Percentiles rank a stretch among this genome's conserved stretches.
Evolutionary conservation across 2,329 filamentous ascomycete genomes (phyloP).

Genomic region (Paradendryphiella salina): DNA sequence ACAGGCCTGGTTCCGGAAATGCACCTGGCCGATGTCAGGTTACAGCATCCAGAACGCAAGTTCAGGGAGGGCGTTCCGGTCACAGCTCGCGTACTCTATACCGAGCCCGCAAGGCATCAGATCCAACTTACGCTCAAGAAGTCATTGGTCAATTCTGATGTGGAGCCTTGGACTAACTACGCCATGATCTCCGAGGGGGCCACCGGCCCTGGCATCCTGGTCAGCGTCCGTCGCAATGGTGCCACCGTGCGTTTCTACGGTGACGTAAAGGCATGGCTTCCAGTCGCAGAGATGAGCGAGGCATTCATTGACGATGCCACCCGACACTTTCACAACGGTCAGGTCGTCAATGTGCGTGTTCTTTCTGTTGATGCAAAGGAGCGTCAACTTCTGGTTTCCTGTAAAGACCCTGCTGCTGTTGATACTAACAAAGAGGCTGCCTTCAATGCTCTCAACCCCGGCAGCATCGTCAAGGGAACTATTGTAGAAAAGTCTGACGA

Average conservation of each 20-base stretch:
- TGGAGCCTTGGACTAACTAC: slow-evolving; percentile 75
- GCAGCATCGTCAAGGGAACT: slow-evolving; percentile 74
- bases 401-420: slow-evolving; percentile 83
- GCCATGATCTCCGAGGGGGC: slow-evolving; percentile 72
- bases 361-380: slow-evolving; percentile 74
- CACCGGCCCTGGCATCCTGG: slow-evolving; percentile 82
- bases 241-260: slow-evolving; percentile 94
- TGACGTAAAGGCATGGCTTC: slow-evolving; percentile 79
- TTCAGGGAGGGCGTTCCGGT: slow-evolving; percentile 85
- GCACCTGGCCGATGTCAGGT: slow-evolving; percentile 82
- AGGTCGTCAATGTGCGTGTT: slow-evolving; percentile 90
- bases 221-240: slow-evolving; percentile 76
- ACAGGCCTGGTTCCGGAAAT: slow-evolving; percentile 84
- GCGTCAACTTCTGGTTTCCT: slow-evolving; percentile 80
- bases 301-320: slow-evolving; percentile 87
- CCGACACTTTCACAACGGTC: slow-evolving; percentile 85
- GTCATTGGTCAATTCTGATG: slow-evolving; percentile 86
- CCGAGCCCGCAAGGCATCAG: slow-evolving; percentile 72
- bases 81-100: slow-evolving; percentile 82
- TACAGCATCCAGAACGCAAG: slow-evolving; percentile 95
- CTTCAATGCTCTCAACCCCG: slow-evolving; percentile 72
- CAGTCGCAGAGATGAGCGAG: slow-evolving; percentile 96
- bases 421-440: slow-evolving; percentile 74
- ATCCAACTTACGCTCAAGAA: slow-evolving; percentile 93
- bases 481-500: slow-evolving; percentile 56